Evolutionary conservation across 2,329 filamentous ascomycete species (phyloP).

Genomic region (Onygena corvina): DNA sequence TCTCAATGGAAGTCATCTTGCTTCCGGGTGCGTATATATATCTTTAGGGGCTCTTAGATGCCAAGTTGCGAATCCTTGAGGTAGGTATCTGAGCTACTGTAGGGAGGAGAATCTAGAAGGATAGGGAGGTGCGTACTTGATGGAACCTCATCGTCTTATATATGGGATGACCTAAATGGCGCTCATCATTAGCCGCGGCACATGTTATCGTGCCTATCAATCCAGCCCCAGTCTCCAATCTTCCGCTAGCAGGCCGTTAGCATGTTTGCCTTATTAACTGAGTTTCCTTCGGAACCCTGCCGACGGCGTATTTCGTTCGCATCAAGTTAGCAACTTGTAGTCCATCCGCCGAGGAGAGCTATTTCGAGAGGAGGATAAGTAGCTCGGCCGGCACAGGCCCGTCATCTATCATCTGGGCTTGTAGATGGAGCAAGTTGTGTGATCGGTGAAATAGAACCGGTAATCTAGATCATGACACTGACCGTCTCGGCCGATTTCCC

Average conservation of each 20-base stretch:
- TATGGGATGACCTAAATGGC: constrained; percentile 10
- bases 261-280: constrained; percentile 2
- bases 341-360: too few relatives aligned
- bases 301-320: background rate
- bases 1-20: constrained; percentile 56
- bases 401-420: too few relatives aligned
- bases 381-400: background rate
- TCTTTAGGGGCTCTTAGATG: too few relatives aligned
- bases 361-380: too few relatives aligned
- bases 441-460: too few relatives aligned
- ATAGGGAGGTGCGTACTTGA: background rate
- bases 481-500: constrained; percentile 2
- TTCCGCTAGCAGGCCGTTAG: background rate
- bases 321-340: background rate
- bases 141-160: background rate
- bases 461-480: background rate
- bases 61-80: too few relatives aligned
- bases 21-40: background rate
- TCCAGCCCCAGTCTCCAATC: background rate
- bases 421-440: too few relatives aligned
- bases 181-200: constrained; percentile 11
- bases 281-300: constrained; percentile 2
- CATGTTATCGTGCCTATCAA: constrained; percentile 10
- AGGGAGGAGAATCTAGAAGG: background rate
- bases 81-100: background rate